Conservation (phyloP, 108 stramenopile species). For the Nitzschia inconspicua region DNA sequence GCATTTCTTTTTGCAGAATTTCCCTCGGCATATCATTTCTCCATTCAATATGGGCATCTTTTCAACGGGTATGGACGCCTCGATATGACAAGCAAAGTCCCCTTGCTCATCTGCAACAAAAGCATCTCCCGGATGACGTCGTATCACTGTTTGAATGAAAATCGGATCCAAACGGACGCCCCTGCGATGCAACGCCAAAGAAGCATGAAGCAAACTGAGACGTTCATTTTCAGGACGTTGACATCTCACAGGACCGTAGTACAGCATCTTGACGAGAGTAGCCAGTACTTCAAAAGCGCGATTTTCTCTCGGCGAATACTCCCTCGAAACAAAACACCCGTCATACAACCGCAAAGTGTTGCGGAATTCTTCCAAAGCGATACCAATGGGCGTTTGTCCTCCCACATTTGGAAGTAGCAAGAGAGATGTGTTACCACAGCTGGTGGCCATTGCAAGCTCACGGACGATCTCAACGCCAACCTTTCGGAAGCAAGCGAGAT, state of each 20-base stretch:
- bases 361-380: slow-evolving; percentile 48
- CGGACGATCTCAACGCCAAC: slow-evolving; percentile 32
- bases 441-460: slow-evolving; percentile 32
- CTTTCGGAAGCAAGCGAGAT: slow-evolving; percentile 37
- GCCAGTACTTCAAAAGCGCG: slow-evolving; percentile 32
- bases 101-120: slow-evolving; percentile 34
- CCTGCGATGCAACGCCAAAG: slow-evolving; percentile 43
- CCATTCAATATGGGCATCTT: slow-evolving; percentile 44
- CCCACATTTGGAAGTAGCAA: slow-evolving; percentile 33
- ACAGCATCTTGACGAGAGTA: slow-evolving; percentile 35
- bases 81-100: slow-evolving; percentile 45
- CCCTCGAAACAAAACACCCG: slow-evolving; percentile 10
- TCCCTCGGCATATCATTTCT: slow-evolving; percentile 1
- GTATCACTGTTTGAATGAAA: slow-evolving; percentile 45
- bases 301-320: slow-evolving; percentile 14
- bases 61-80: slow-evolving; percentile 52
- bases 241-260: slow-evolving; percentile 25
- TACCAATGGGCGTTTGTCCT: slow-evolving; percentile 51
- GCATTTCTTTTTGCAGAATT: slow-evolving; percentile 12
- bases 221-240: slow-evolving; percentile 7
- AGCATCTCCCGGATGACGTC: slow-evolving; percentile 37
- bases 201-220: slow-evolving; percentile 36
- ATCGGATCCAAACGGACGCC: slow-evolving; percentile 46
- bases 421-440: slow-evolving; percentile 15
- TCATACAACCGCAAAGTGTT: slow-evolving; percentile 9